Conservation (phyloP, 1,284 basidiomycete species). For the Papiliotrema laurentii region DNA sequence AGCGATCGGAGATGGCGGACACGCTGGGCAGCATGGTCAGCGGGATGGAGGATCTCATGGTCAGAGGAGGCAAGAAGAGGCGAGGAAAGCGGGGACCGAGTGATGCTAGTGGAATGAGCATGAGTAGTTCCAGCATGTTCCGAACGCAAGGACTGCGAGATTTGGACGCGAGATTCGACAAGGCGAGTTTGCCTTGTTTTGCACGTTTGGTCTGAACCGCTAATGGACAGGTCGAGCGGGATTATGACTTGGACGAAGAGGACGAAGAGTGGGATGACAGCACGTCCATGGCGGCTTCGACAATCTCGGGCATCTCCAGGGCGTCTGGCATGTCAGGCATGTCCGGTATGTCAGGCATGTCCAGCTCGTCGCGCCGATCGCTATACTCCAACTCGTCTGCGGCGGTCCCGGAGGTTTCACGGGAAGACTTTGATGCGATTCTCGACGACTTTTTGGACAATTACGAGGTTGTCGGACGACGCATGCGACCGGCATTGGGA, state of each 20-base stretch:
- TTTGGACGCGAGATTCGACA: constrained; percentile 90
- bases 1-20: constrained; percentile 70
- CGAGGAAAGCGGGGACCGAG: constrained; percentile 63
- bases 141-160: constrained; percentile 82
- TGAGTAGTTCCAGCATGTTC: constrained; percentile 96
- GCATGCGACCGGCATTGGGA: constrained; percentile 68
- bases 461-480: constrained; percentile 82
- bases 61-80: constrained; percentile 70
- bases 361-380: constrained; percentile 24
- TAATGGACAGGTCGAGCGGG: constrained; percentile 60
- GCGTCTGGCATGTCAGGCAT: not conserved
- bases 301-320: constrained; percentile 23
- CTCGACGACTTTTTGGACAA: constrained; percentile 92
- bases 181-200: constrained; percentile 54
- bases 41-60: constrained; percentile 55
- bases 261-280: constrained; percentile 53
- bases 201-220: not conserved
- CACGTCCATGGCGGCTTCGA: constrained; percentile 37
- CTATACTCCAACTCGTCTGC: constrained; percentile 20
- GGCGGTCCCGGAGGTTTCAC: constrained; percentile 63
- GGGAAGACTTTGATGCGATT: constrained; percentile 85
- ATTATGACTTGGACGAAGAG: constrained; percentile 62
- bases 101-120: constrained; percentile 86
- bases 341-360: constrained; percentile 24
- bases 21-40: constrained; percentile 68